Base-by-base conservation (phyloP, 1,284 basidiomycete genomes). In the Austroboletus niveus region DNA sequence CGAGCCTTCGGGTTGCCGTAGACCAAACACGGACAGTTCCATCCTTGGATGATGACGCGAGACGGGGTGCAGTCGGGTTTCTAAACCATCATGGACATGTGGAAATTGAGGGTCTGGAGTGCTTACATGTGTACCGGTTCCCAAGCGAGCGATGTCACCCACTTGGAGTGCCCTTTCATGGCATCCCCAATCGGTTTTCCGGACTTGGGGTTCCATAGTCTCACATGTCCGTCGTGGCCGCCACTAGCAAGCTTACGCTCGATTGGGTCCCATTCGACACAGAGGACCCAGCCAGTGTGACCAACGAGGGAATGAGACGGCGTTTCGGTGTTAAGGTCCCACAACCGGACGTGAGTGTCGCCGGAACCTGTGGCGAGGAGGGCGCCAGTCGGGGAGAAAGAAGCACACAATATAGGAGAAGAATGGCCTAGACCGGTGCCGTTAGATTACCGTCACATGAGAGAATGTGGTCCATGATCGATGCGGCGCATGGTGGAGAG, bases 71-170 rank as follows among this genome's bases (percentile, higher is more conserved):
- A 14, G 75, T 69, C 1, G 87, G 71, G 59, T 91, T 92, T 69
- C 88, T 90, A 55, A 43, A 45, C 35, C 34, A 45, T 52, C 52
- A 53, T 29, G 20, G 36, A 11, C 39, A 40, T n/a, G 39, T 22
- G 12, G 10, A 22, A 6, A n/a, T 12, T 17, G 17, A 9, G 15
- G 22, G 20, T 40, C 11, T 12, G 29, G 39, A 43, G 52, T 55
- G 46, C 63, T 55, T 61, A 91, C 87, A 96, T 74, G 70, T 99
- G 97, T 45, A 94, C 85, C 6, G 97, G 96, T 68, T 99, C 96
- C 89, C 95, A 99, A 27, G 94, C 82, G 20, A 99, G 80, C n/a
- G 89, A 91, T 0, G 90, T 98, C 57, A 99, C 87, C 94, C 96
- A 98, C 75, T 98, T 98, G 30, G 92, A 80, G 66, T 99, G 97